phyloP scores from a whole-genome alignment of 768 basidiomycete species.

The Cubamyces sp. region DNA sequence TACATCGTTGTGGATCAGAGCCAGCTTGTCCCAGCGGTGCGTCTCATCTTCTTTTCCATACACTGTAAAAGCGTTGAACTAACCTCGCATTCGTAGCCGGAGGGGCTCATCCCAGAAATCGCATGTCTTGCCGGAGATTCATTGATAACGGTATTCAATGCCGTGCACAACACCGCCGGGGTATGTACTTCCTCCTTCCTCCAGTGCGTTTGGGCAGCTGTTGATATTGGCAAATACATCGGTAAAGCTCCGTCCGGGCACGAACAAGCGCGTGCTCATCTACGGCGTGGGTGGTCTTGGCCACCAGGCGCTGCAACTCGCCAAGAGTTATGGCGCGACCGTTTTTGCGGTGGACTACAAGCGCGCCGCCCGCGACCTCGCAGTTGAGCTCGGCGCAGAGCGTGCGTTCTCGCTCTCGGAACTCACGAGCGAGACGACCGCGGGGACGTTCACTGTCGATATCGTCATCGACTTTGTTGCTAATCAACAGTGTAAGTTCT shows the following conservation, averaged over 20 bases:
- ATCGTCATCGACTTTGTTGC: slow-evolving; percentile 32
- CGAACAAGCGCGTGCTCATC: slow-evolving; percentile 13
- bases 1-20: slow-evolving; percentile 4
- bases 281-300: slow-evolving; percentile 25
- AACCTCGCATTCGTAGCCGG: not conserved
- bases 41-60: not conserved
- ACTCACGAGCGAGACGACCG: slow-evolving; percentile 16
- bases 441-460: slow-evolving; percentile 28
- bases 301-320: slow-evolving; percentile 27
- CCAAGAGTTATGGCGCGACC: slow-evolving; percentile 33
- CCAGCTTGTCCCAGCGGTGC: slow-evolving; percentile 12
- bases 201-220: too few relatives aligned
- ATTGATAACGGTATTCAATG: slow-evolving; percentile 14
- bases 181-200: not conserved
- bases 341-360: slow-evolving; percentile 33
- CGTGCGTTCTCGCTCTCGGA: slow-evolving; percentile 28
- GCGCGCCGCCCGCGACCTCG: slow-evolving; percentile 29
- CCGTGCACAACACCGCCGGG: slow-evolving; percentile 12
- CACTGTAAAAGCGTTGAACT: not conserved
- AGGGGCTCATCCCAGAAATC: slow-evolving; percentile 12
- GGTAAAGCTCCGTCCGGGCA: slow-evolving; percentile 10
- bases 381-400: slow-evolving; percentile 31
- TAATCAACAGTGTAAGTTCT: slow-evolving; percentile 26
- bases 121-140: slow-evolving; percentile 12
- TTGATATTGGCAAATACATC: not conserved